A percentile compares a stretch with the other conserved stretches of the same genome.
phyloP scores from a whole-genome alignment of 2,329 filamentous ascomycete species.

The Ramularia collo-cygni region DNA sequence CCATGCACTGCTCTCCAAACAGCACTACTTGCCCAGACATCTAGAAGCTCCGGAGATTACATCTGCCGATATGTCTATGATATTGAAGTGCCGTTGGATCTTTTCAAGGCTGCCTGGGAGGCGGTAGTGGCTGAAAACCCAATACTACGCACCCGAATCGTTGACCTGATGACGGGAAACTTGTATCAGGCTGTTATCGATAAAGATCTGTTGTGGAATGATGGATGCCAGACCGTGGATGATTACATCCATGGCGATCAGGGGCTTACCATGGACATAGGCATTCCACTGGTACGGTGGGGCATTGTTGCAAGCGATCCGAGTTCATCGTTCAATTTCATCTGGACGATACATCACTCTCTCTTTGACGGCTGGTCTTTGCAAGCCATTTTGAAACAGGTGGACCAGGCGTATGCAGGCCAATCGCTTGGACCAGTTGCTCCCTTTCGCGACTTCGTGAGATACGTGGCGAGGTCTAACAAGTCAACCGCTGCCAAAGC shows the following conservation, averaged over 20 bases:
- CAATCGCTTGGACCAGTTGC: background rate
- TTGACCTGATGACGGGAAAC: constrained; percentile 25
- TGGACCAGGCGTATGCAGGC: background rate
- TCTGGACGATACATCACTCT: constrained; percentile 33
- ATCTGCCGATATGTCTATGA: background rate
- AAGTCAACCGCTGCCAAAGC: background rate
- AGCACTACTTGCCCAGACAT: constrained; percentile 47
- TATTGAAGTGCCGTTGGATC: constrained; percentile 25
- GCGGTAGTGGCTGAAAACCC: constrained; percentile 24
- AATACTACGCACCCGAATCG: constrained; percentile 34
- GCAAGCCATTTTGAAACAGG: background rate
- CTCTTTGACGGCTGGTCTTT: constrained; percentile 32
- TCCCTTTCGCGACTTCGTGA: background rate
- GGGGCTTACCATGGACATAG: constrained; percentile 32
- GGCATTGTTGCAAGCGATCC: constrained; percentile 25
- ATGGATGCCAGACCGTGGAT: too few relatives aligned
- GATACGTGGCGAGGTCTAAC: background rate
- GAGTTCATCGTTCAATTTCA: constrained; percentile 11
- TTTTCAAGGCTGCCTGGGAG: constrained; percentile 33
- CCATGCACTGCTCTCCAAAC: constrained; percentile 49
- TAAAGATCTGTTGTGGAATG: too few relatives aligned
- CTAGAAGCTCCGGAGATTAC: constrained; percentile 36
- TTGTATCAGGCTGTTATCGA: too few relatives aligned
- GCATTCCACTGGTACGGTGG: constrained; percentile 33
- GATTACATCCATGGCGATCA: constrained; percentile 31